Base-by-base conservation (phyloP, 331 rosid genomes). In the Malus hybrid region DNA sequence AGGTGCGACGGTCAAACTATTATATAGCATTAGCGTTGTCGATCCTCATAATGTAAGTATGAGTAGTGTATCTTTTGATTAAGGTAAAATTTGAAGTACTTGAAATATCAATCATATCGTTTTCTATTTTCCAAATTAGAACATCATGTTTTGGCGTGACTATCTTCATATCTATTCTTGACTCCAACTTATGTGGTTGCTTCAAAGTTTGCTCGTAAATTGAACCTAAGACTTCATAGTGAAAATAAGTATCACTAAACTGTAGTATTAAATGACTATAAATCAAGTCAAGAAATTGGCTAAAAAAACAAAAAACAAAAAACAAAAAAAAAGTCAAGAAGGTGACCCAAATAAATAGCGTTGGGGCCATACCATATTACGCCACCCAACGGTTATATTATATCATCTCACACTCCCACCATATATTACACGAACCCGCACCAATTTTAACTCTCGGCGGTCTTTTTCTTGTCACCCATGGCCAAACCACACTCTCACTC, bases 151-250 rank as follows among this genome's bases (percentile, higher is more conserved):
- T 39, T 39, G 3, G 4, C 12, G 0, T 39, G 44, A 39, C 0
- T 39, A 39, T 39, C 12, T 39, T 39, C 44, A 8, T 2, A 39
- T 39, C 1, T 39, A 39, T 1, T 39, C 12, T 39, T 39, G 44
- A 39, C 44, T 39, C 44, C 1, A 39, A 39, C 12, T 39, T 0
- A 39, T 39, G 44, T 9, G 44, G 4, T 1, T 39, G 0, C 44
- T 39, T 39, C 44, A 39, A 39, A 39, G 0, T 39, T 39, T 39
- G 44, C 0, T 0, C 0, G 44, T 39, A 39, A 39, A 39, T 39
- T 1, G 0, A 39, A 39, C 4, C 44, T 39, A 39, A 8, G 0
- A 39, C 0, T 1, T 39, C 1, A 39, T 9, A 39, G 0, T 39
- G 11, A 39, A 39, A 9, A 39, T 2, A 0, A 39, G 4, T 9